Base-by-base conservation (phyloP, 2,329 filamentous ascomycete genomes). In the Aspergillus thermomutatus region DNA sequence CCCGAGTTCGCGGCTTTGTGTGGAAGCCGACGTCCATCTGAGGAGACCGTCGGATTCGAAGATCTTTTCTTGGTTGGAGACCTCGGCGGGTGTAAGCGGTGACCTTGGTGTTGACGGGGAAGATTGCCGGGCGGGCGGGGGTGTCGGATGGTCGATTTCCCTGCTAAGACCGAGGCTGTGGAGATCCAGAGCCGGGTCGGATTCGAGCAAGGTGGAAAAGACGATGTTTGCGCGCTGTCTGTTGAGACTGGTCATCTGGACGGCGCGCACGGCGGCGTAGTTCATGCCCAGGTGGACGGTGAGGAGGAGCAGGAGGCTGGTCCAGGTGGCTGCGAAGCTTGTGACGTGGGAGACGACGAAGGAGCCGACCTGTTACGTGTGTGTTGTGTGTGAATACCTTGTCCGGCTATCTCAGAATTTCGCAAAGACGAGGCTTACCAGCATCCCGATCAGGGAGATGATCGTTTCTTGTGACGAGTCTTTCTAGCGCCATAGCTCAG, bases 401-500 rank as follows among this genome's bases (percentile, higher is more conserved):
- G 31, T 17, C 31, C 2, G 1, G 31, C 14, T 8, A 7, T 37
- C 31, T 37, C 31, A 37, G 6, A 14, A 37, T 0, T 34, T 7
- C 31, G 5, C 31, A 37, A 17, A 7, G 31, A 17, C 31, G 31
- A 45, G 31, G 69, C 79, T 70, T 73, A 83, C 82, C 52, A 96
- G 81, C 84, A 97, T 92, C 2, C 94, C 94, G 34, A 96, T 60
- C 26, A 97, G 80, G 2, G 91, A 93, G 55, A 99, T 90, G 21
- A 96, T 86, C 0, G 93, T 97, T 75, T 97, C 94, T 76, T 97
- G 94, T 63, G 90, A 95, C 11, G 92, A 92, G 71, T 97, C 93
- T 82, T 96, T 87, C 78, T 83, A 66, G 49, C 50, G 47, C 31
- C 17, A 54, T 43, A 60, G 21, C 19, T 63, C 27, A 64, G 48